Evolutionary conservation across 2,329 filamentous ascomycete species (phyloP).

Genomic region (Beauveria asiatica): DNA sequence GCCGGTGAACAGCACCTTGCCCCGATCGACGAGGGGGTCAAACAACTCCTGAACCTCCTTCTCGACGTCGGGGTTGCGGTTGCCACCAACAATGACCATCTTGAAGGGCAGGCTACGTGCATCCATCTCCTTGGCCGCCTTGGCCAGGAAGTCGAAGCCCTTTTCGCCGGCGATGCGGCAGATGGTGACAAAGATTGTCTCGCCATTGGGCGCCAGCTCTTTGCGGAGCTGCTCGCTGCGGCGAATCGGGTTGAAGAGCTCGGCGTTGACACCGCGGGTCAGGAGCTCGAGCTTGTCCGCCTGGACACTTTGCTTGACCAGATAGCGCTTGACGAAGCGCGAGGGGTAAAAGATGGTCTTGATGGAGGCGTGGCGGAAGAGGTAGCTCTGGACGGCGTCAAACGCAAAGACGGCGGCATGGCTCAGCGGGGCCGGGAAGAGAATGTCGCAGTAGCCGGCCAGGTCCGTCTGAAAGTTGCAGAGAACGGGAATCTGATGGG

Average conservation of each 20-base stretch:
- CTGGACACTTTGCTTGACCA: constrained; percentile 48
- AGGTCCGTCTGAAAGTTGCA: constrained; percentile 68
- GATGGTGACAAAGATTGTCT: constrained; percentile 58
- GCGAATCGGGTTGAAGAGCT: constrained; percentile 48
- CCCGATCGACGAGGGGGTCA: constrained; percentile 33
- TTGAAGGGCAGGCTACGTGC: constrained; percentile 50
- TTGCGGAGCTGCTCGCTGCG: constrained; percentile 43
- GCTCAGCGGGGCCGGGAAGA: constrained; percentile 57
- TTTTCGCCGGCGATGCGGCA: constrained; percentile 62
- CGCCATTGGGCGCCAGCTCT: constrained; percentile 50
- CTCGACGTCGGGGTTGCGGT: constrained; percentile 55
- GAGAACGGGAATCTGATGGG: constrained; percentile 49
- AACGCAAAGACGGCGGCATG: constrained; percentile 54
- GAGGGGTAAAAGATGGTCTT: constrained; percentile 63
- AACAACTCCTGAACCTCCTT: constrained; percentile 54
- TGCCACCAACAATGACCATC: constrained; percentile 59
- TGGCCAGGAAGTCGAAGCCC: constrained; percentile 58
- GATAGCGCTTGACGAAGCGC: constrained; percentile 51
- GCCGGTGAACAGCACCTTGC: constrained; percentile 57
- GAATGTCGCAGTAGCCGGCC: constrained; percentile 58
- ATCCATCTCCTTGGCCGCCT: constrained; percentile 45
- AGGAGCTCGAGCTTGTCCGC: constrained; percentile 49
- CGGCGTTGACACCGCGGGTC: constrained; percentile 56
- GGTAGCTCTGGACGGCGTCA: constrained; percentile 54
- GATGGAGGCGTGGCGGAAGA: constrained; percentile 54